Percentiles rank a stretch among this genome's conserved stretches.
These are phyloP conservation scores for Ascochyta lentis DNA, from an alignment of 2,329 filamentous ascomycete genomes.

Conservation along the genomic window DNA sequence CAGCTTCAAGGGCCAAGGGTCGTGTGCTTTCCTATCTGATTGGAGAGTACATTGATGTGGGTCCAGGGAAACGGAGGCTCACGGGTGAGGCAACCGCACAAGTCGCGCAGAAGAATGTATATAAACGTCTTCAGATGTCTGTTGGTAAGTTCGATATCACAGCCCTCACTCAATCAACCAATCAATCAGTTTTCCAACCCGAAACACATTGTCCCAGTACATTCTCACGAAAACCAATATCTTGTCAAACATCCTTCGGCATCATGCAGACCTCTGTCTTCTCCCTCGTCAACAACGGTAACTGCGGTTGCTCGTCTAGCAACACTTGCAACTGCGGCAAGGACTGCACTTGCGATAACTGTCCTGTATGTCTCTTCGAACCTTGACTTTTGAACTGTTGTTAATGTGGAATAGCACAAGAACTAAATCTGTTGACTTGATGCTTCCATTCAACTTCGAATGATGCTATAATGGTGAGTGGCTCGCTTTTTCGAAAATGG, in stretches of 20 bases:
- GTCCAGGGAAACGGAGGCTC: background rate
- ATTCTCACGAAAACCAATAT: background rate
- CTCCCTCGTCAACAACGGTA: constrained; percentile 15
- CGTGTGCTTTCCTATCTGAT: background rate
- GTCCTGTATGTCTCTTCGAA: constrained; percentile 14
- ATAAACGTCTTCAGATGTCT: background rate
- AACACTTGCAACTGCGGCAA: constrained; percentile 19
- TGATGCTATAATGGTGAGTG: background rate
- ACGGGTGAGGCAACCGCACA: constrained; percentile 17
- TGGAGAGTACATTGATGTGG: background rate
- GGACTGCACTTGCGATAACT: constrained; percentile 22
- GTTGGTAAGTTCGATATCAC: background rate
- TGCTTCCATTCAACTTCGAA: background rate
- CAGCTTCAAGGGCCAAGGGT: too few relatives aligned
- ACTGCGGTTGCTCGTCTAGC: constrained; percentile 19
- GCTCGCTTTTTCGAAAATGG: too few relatives aligned
- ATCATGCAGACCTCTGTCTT: constrained; percentile 6
- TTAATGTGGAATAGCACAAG: constrained; percentile 3
- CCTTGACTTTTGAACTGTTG: too few relatives aligned
- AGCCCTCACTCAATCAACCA: background rate
- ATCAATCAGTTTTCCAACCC: background rate
- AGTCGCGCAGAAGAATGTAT: constrained; percentile 29
- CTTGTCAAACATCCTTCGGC: background rate
- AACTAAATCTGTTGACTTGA: background rate
- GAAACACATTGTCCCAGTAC: background rate